Evolutionary conservation across 257 asterid species (phyloP), one percentile per base, ranked within the genome.

Genomic region (Primulina huaijiensis): DNA sequence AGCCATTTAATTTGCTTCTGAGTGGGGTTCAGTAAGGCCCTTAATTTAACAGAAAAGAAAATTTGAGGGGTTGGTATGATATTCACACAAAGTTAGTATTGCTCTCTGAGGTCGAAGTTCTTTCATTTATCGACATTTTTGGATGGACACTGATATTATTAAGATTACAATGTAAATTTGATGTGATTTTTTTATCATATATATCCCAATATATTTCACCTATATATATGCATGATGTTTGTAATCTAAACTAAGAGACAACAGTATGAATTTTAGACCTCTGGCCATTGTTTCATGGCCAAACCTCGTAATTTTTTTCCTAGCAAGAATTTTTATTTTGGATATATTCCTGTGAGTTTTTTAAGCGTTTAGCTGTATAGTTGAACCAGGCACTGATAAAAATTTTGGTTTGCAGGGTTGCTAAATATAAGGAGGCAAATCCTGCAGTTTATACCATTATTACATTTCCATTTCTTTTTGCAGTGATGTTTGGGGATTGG

Each of bases 401-500:
- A 38, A 9, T n/a, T 71, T 74, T 73, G 43, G 33, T 67, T 73
- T 80, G 73, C 97, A 94, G 99, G 66, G 90, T 94, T 69, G 95
- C 98, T 61, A 89, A 87, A 75, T 94, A 94, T 73, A 95, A 92
- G 88, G 99, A 94, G 85, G 94, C 93, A 64, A 94, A 94, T 76
- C 98, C 99, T 79, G 96, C 99, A n/a, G 96, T 94, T 75, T 94
- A 87, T 83, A 80, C 99, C 6, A 78, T 89, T 63, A 64, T 94
- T 74, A 92, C 99, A 60, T 94, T 91, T 85, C 99, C 99, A 5
- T 94, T 94, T 83, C 97, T 94, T 80, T 94, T 94, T 71, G 99
- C 98, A 68, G 97, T 94, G 82, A 94, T 94, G 99, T 94, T 94
- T 79, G 99, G 99, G 62, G 99, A 94, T 78, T 94, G 99, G 99